These are phyloP conservation scores for Punica granatum DNA, from an alignment of 345 rosid genomes.

Conservation along the genomic window DNA sequence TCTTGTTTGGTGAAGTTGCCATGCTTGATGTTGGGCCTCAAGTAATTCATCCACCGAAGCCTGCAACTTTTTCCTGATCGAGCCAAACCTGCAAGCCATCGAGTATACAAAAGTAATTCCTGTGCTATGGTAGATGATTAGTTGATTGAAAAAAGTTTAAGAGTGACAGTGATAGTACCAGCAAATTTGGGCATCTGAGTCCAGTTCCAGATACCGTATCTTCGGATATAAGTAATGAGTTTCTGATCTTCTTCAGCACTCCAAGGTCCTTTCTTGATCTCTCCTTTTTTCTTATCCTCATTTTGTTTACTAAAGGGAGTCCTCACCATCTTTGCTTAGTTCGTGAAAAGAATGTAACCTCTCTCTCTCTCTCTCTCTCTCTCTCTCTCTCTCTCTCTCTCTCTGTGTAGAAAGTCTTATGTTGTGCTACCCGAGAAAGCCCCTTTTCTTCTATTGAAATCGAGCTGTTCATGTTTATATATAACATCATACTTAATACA, in stretches of 20 bases:
- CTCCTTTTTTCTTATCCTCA: not conserved
- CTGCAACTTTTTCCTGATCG: slow-evolving; percentile 21
- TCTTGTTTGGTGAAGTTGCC: slow-evolving; percentile 17
- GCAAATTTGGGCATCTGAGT: slow-evolving; percentile 13
- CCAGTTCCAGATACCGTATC: slow-evolving; percentile 18
- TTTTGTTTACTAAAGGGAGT: not conserved
- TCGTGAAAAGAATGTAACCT: too few relatives aligned
- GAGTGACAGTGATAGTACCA: not conserved
- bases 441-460: too few relatives aligned
- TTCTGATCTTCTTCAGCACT: slow-evolving; percentile 13
- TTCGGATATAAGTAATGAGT: slow-evolving; percentile 9
- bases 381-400: too few relatives aligned
- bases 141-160: not conserved
- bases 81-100: slow-evolving; percentile 12
- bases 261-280: slow-evolving; percentile 13
- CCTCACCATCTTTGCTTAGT: slow-evolving; percentile 3
- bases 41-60: slow-evolving; percentile 23
- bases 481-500: too few relatives aligned
- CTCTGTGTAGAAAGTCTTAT: too few relatives aligned
- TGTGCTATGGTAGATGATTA: too few relatives aligned
- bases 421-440: too few relatives aligned
- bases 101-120: too few relatives aligned
- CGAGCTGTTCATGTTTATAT: too few relatives aligned
- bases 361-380: too few relatives aligned
- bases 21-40: slow-evolving; percentile 15